Evolutionary conservation across 805 yeast species (phyloP).

Genomic region (Saccharomycopsis selenospora): DNA sequence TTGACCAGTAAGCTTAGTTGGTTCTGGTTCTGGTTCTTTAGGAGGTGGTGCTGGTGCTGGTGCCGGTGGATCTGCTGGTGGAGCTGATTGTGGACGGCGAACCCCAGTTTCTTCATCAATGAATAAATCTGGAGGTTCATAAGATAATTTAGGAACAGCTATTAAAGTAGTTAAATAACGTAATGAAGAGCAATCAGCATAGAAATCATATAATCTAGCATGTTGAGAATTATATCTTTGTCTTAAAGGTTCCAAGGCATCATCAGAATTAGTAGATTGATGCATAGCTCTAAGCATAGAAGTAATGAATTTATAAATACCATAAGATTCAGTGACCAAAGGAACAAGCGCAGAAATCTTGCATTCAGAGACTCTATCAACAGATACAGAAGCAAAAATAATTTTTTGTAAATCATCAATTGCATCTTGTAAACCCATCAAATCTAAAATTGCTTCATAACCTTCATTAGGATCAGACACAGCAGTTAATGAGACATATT

Average conservation of each 20-base stretch:
- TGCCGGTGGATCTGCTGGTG: constrained; percentile 33
- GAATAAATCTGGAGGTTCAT: constrained; percentile 30
- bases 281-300: constrained; percentile 89
- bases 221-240: constrained; percentile 68
- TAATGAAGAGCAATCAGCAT: constrained; percentile 82
- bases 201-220: constrained; percentile 63
- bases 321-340: constrained; percentile 83
- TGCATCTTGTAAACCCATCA: constrained; percentile 79
- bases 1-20: constrained; percentile 32
- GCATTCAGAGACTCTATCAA: constrained; percentile 56
- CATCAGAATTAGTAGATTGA: constrained; percentile 63
- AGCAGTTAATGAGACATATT: constrained; percentile 77
- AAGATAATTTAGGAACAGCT: constrained; percentile 22
- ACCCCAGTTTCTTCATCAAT: constrained; percentile 25
- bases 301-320: constrained; percentile 81
- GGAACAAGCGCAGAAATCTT: constrained; percentile 85
- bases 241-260: constrained; percentile 67
- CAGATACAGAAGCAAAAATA: constrained; percentile 63
- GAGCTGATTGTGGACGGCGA: constrained; percentile 8
- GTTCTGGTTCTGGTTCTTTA: constrained; percentile 30
- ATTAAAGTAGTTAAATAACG: constrained; percentile 25
- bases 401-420: constrained; percentile 72
- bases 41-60: constrained; percentile 35
- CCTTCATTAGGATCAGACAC: constrained; percentile 96
- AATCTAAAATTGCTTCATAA: constrained; percentile 77